Percentiles rank a stretch among this genome's conserved stretches.
Evolutionary conservation across 1,284 basidiomycete genomes (phyloP).

Genomic region (Leccinum glutinopallens): DNA sequence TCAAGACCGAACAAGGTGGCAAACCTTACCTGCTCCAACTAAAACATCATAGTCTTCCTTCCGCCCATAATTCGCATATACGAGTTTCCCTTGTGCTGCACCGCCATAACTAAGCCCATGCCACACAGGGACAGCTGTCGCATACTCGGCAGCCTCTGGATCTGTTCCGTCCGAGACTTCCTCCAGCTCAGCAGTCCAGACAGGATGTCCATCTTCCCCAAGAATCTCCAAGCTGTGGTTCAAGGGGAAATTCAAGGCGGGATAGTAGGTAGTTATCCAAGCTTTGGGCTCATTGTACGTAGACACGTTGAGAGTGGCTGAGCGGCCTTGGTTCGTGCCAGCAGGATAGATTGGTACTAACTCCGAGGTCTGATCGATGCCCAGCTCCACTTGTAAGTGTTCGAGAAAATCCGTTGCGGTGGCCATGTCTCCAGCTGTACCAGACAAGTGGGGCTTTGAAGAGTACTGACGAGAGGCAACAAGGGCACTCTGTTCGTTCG

Average conservation of each 20-base stretch:
- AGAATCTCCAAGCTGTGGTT: slow-evolving; percentile 51
- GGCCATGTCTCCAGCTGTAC: slow-evolving; percentile 49
- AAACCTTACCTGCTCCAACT: slow-evolving; percentile 13
- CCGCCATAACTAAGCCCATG: slow-evolving; percentile 55
- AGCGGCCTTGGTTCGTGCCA: slow-evolving; percentile 48
- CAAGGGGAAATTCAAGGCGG: slow-evolving; percentile 63
- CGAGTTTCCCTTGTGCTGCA: slow-evolving; percentile 54
- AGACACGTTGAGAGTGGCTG: slow-evolving; percentile 48
- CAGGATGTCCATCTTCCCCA: slow-evolving; percentile 43
- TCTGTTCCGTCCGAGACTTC: slow-evolving; percentile 51
- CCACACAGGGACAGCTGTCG: slow-evolving; percentile 46
- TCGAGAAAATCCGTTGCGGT: slow-evolving; percentile 54
- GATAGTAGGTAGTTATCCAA: slow-evolving; percentile 69
- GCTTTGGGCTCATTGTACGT: slow-evolving; percentile 45
- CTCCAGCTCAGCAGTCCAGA: slow-evolving; percentile 56
- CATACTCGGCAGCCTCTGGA: slow-evolving; percentile 48
- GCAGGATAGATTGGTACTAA: slow-evolving; percentile 49
- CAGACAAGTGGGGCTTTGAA: slow-evolving; percentile 54
- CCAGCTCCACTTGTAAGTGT: slow-evolving; percentile 50
- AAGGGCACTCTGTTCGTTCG: slow-evolving; percentile 34
- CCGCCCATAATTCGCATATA: slow-evolving; percentile 70
- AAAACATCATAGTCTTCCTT: slow-evolving; percentile 47
- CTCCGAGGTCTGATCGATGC: slow-evolving; percentile 36
- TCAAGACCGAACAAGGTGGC: background rate
- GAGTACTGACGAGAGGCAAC: slow-evolving; percentile 48